Conservation (phyloP, 2,329 filamentous ascomycete genomes). For the Apiospora phragmitis region DNA sequence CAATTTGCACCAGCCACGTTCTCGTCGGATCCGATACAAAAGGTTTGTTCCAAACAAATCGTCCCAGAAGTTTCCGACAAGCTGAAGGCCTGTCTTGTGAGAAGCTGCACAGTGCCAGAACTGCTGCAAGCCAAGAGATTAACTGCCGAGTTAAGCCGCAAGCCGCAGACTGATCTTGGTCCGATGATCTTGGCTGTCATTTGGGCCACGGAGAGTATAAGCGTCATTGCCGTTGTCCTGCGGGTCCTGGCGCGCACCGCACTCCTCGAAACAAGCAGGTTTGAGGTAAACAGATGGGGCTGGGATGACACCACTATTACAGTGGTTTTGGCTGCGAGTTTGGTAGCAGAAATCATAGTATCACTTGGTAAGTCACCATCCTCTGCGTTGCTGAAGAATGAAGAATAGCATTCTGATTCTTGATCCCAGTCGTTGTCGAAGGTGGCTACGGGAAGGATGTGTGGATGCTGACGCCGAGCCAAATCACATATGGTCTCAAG, state of each 20-base stretch:
- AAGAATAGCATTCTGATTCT: background rate
- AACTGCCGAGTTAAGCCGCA: conserved; percentile 2
- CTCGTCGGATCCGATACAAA: background rate
- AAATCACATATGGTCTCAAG: conserved; percentile 11
- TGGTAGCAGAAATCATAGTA: background rate
- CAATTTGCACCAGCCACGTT: background rate
- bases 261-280: background rate
- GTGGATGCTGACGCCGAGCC: conserved; percentile 8
- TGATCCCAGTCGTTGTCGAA: background rate
- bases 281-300: background rate
- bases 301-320: conserved; percentile 9
- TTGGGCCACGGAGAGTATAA: background rate
- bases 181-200: background rate
- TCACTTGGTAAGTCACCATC: background rate
- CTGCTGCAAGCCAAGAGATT: conserved; percentile 9
- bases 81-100: background rate
- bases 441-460: conserved; percentile 11
- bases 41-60: background rate
- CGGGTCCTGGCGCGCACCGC: conserved; percentile 5
- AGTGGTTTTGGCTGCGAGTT: background rate
- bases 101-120: conserved; percentile 3
- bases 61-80: background rate
- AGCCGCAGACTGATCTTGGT: background rate
- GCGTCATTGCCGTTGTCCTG: background rate
- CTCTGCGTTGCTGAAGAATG: background rate